phyloP scores from a whole-genome alignment of 805 yeast species.

The Candida alai region DNA sequence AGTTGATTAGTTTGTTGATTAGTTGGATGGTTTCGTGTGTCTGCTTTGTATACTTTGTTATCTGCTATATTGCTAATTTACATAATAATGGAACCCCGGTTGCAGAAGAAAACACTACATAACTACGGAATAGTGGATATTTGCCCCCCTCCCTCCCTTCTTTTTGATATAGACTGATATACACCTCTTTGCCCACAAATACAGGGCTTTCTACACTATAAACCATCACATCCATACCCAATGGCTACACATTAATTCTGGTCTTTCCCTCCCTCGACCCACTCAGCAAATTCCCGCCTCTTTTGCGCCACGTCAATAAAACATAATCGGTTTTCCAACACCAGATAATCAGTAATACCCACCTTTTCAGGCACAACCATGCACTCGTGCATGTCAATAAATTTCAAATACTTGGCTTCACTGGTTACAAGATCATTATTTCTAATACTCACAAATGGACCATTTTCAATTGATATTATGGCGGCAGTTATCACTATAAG shows the following conservation, averaged over 20 bases:
- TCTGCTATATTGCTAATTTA: too few relatives aligned
- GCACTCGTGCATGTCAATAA: conserved; percentile 45
- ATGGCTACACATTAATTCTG: conserved; percentile 1
- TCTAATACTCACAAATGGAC: conserved; percentile 16
- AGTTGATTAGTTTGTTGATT: too few relatives aligned
- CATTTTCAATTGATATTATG: conserved; percentile 25
- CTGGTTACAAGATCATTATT: conserved; percentile 27
- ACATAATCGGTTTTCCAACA: conserved; percentile 46
- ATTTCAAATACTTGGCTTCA: conserved; percentile 35
- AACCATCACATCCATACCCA: conserved; percentile 1
- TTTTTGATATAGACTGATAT: background rate
- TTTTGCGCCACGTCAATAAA: conserved; percentile 47
- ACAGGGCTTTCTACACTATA: background rate
- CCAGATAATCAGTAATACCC: conserved; percentile 46
- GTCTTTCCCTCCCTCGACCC: conserved; percentile 18
- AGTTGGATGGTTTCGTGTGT: too few relatives aligned
- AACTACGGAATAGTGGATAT: too few relatives aligned
- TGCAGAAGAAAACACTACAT: too few relatives aligned
- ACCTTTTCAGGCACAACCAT: conserved; percentile 43
- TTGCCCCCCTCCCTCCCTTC: too few relatives aligned
- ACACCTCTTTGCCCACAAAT: too few relatives aligned
- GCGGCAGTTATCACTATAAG: conserved; percentile 39
- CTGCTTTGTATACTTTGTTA: too few relatives aligned
- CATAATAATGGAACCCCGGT: too few relatives aligned
- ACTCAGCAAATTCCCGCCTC: conserved; percentile 41